Base-by-base conservation (phyloP, 1,139 yeast genomes). In the Kurtzmaniella quercitrusa region DNA sequence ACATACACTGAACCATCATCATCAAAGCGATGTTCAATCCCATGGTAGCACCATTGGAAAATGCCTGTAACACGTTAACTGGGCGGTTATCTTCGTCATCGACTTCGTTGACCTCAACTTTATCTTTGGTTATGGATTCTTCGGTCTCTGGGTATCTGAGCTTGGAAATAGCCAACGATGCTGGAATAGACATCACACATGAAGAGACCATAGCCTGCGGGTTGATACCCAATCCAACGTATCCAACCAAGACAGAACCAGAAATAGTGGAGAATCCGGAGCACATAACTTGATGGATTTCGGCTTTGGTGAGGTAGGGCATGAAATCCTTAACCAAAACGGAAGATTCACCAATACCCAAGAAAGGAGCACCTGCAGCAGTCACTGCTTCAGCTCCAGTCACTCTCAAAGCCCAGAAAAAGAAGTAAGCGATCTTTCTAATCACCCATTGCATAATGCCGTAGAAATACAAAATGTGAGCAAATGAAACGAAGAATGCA, bases 141-240 rank as follows among this genome's bases (percentile, higher is more conserved):
- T 81, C 85, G 16, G 78, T 72, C 57, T 81, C 87, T 14, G 87
- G 87, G 52, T 65, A 69, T 59, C 86, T 72, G 51, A 81, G 67
- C 57, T 81, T 81, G 15, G 86, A 79, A 21, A 80, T 77, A 9
- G 85, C 84, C 48, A 81, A 65, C 9, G 85, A 77, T 25, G 84
- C 83, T 6, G 87, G 87, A 57, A 81, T 81, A 2, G 85, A 80
- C 87, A 81, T 81, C 48, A 81, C 83, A 70, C 86, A 81, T 23
- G 85, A 77, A 17, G 84, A 76, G 21, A 81, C 79, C 54, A 81
- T 68, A 7, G 85, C 85, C 57, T 80, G 84, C 2, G 86, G 73
- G 51, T 78, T 79, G 52, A 81, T 70, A 38, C 87, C 87, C 58
- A 81, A 70, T 3, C 82, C 81, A 52, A 81, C 80, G 56, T 81